Conservation (phyloP, 2,329 filamentous ascomycete species). For the Aurifilum marmelostoma region DNA sequence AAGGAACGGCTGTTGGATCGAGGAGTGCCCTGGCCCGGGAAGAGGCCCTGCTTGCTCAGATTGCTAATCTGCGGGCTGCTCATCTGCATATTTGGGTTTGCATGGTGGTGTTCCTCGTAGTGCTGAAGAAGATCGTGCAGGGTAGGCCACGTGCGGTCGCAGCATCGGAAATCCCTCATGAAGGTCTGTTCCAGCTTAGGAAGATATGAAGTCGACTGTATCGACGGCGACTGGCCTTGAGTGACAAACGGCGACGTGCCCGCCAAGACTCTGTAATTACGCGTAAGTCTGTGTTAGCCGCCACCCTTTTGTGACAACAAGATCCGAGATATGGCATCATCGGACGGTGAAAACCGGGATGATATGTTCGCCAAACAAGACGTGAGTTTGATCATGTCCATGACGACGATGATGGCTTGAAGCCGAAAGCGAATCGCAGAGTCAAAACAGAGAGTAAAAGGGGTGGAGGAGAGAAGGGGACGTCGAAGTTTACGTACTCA, state of each 20-base stretch:
- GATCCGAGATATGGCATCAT: slow-evolving; percentile 2
- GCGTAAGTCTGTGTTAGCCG: slow-evolving; percentile 37
- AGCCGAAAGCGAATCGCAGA: slow-evolving; percentile 26
- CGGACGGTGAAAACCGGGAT: slow-evolving; percentile 9
- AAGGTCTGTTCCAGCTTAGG: slow-evolving; percentile 97
- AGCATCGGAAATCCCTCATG: slow-evolving; percentile 96
- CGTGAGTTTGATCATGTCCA: no score
- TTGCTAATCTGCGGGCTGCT: slow-evolving; percentile 39
- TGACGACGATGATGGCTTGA: background rate
- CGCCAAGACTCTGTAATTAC: slow-evolving; percentile 78
- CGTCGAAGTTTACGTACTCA: slow-evolving; percentile 70
- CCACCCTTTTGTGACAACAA: slow-evolving; percentile 13
- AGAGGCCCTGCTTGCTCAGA: slow-evolving; percentile 23
- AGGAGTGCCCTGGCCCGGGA: slow-evolving; percentile 25
- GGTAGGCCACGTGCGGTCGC: slow-evolving; percentile 84
- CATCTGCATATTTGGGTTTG: slow-evolving; percentile 56
- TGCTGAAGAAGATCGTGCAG: slow-evolving; percentile 95
- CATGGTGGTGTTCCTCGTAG: slow-evolving; percentile 91
- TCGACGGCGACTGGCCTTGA: slow-evolving; percentile 82
- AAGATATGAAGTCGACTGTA: slow-evolving; percentile 94
- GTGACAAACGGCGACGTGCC: slow-evolving; percentile 88
- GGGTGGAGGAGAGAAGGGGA: background rate
- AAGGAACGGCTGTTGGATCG: slow-evolving; percentile 23
- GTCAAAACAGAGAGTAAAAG: slow-evolving; percentile 15
- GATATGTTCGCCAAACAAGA: slow-evolving; percentile 3